Evolutionary conservation across 176 grass and related monocot species (phyloP).

Genomic region (Rhynchospora tenuis): DNA sequence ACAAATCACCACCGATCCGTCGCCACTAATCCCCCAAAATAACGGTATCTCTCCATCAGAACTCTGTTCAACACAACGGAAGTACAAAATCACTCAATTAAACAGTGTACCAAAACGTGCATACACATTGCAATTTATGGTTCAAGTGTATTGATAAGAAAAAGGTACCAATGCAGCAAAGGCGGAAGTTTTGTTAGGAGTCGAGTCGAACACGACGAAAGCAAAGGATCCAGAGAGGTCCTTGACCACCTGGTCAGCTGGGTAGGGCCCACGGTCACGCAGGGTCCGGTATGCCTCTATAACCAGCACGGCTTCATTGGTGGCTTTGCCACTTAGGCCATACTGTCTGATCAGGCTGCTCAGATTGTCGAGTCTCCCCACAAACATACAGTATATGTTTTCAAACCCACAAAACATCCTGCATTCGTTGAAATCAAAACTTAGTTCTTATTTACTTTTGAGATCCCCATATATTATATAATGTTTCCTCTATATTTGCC

Average conservation of each 20-base stretch:
- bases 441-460: neutral
- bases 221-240: conserved; percentile 75
- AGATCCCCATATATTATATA: neutral
- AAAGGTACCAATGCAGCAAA: conserved; percentile 56
- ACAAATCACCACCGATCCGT: conserved; percentile 82
- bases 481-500: neutral
- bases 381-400: conserved; percentile 77
- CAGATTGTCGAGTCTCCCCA: conserved; percentile 60
- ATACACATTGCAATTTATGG: neutral
- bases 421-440: neutral
- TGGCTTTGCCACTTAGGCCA: conserved; percentile 45
- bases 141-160: neutral
- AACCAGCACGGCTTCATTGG: conserved; percentile 68
- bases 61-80: conserved; percentile 28
- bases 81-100: neutral
- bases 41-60: conserved; percentile 45
- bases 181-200: conserved; percentile 35
- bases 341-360: conserved; percentile 83
- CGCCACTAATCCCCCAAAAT: conserved; percentile 73
- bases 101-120: neutral
- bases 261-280: conserved; percentile 88
- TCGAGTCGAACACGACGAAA: conserved; percentile 84
- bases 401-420: conserved; percentile 87
- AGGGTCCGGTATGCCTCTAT: conserved; percentile 92
- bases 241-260: conserved; percentile 92